Conservation (phyloP, 192 early-diverging fungal genomes). For the Ramicandelaber brevisporus region DNA sequence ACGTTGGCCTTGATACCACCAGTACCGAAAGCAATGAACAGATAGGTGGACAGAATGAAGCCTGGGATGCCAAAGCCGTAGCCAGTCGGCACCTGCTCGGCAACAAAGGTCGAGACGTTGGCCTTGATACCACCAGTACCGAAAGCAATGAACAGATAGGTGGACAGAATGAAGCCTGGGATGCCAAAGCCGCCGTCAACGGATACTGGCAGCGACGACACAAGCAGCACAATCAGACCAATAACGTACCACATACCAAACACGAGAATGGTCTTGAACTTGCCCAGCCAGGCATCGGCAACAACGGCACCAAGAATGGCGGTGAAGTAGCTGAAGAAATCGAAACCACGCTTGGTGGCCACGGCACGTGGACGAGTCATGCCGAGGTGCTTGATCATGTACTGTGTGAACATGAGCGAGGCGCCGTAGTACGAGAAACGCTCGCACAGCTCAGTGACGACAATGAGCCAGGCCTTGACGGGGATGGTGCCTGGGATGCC, state of each 20-base stretch:
- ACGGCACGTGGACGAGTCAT: constrained; percentile 22
- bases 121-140: constrained; percentile 60
- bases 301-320: constrained; percentile 32
- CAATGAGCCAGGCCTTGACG: constrained; percentile 16
- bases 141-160: constrained; percentile 38
- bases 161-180: constrained; percentile 36
- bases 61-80: constrained; percentile 23
- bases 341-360: constrained; percentile 27
- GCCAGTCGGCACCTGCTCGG: constrained; percentile 34
- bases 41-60: constrained; percentile 29
- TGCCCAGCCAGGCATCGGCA: constrained; percentile 47
- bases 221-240: constrained; percentile 30
- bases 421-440: constrained; percentile 38
- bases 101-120: constrained; percentile 47
- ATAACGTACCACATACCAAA: constrained; percentile 36
- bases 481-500: constrained; percentile 4
- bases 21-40: constrained; percentile 27
- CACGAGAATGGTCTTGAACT: constrained; percentile 41
- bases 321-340: constrained; percentile 34
- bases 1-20: constrained; percentile 14
- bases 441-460: constrained; percentile 32
- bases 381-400: constrained; percentile 23
- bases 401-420: constrained; percentile 26
- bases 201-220: constrained; percentile 29
- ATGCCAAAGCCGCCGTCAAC: constrained; percentile 25